Base-by-base conservation (phyloP, 2,329 filamentous ascomycete genomes). In the Colletotrichum tanaceti region DNA sequence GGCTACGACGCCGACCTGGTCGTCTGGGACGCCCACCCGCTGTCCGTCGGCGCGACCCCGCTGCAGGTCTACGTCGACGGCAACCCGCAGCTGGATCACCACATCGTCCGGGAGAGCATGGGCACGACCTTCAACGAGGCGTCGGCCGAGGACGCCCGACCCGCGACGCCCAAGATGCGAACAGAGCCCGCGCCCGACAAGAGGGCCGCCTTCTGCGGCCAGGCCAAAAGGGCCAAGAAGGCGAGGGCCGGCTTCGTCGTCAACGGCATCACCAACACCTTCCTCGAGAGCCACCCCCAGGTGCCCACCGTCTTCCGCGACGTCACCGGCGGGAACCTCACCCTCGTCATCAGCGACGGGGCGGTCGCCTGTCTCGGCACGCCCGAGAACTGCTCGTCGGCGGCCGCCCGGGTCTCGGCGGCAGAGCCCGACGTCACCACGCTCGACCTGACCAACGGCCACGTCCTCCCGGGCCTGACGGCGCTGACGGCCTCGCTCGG, bases 1-100 rank as follows among this genome's bases (percentile, higher is more conserved):
- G 82, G 83, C 4, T 85, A 83, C 65, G 84, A 86, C 72, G 84
- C 83, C 16, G 84, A 86, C 65, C 71, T 86, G 38, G 84, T 84
- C 5, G 76, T 85, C 5, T 85, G 83, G 83, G 80, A 85, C 65
- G 78, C 78, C 0, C 82, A 85, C 68, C 83, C 83, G 3, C 76
- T 85, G 1, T 76, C 79, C 14, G 71, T 82, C 18, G 83, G 82
- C 6, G 81, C 83, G 13, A 83, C 79, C 4, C 80, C 83, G 4
- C 72, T 81, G 11, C 81, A 85, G 65, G 83, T 85, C 16, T 84
- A 79, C 44, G 81, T 85, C 68, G 83, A 85, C 71, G 83, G 83
- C 2, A 76, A 72, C 38, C 71, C 77, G 39, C 78, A 77, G 28
- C 70, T 81, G 18, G 76, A 80, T 32, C 73, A 76, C 1, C 73